Percentiles rank a stretch among this genome's conserved stretches.
These are phyloP conservation scores for Rhizoctonia solani DNA, from an alignment of 1,284 basidiomycete species.

Conservation along the genomic window DNA sequence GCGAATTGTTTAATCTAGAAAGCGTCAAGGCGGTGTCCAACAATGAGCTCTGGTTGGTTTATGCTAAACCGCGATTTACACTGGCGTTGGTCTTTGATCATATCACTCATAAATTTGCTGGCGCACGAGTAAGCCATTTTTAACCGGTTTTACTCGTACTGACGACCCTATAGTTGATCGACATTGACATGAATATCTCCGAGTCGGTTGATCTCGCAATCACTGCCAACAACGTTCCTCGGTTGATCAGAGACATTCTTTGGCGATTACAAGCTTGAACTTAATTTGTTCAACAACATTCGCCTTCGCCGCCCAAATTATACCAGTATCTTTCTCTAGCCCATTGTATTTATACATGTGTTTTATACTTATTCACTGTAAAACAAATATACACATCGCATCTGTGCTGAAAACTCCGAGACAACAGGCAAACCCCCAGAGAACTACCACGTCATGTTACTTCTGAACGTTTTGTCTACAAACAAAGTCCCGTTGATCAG, in stretches of 20 bases:
- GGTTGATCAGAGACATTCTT: conserved; percentile 21
- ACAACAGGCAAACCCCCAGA: too few species aligned
- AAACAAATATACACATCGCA: too few species aligned
- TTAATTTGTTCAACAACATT: background rate
- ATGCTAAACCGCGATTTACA: conserved; percentile 25
- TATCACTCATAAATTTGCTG: conserved; percentile 25
- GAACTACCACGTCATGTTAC: too few species aligned
- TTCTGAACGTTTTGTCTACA: conserved; percentile 22
- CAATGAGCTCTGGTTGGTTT: conserved; percentile 29
- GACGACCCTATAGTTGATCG: background rate
- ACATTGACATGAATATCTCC: conserved; percentile 23
- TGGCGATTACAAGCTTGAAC: conserved; percentile 10
- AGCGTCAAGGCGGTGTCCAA: conserved; percentile 26
- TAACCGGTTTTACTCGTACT: background rate
- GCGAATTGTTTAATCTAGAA: conserved; percentile 19
- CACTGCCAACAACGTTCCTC: conserved; percentile 25
- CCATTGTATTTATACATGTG: conserved; percentile 4
- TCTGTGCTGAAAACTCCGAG: too few species aligned
- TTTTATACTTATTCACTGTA: too few species aligned
- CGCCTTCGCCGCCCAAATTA: too few species aligned
- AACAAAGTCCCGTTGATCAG: background rate
- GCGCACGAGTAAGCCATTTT: conserved; percentile 8
- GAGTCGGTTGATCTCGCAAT: conserved; percentile 25
- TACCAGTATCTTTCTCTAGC: too few species aligned
- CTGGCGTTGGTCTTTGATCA: conserved; percentile 26